Conservation (phyloP, 129 eudicot genomes). For the Scalesia atractyloides region DNA sequence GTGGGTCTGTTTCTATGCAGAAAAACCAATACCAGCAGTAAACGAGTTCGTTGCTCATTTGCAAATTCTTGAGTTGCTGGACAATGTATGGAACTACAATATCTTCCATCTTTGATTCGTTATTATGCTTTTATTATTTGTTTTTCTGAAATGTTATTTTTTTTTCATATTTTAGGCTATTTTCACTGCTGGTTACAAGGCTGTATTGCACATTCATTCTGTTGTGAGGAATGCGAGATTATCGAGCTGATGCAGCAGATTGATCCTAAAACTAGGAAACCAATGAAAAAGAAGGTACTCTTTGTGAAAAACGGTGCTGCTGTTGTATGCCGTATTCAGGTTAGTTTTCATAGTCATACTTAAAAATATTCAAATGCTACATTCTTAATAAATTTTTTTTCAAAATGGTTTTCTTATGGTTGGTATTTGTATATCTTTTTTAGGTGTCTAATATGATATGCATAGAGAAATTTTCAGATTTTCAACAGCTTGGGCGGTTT, state of each 20-base stretch:
- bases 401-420: not conserved
- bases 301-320: constrained; percentile 75
- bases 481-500: constrained; percentile 77
- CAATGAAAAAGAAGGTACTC: constrained; percentile 70
- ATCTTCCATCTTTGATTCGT: not conserved
- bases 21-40: constrained; percentile 65
- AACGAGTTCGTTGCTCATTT: constrained; percentile 81
- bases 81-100: constrained; percentile 52
- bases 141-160: not conserved
- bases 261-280: constrained; percentile 71
- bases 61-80: constrained; percentile 75
- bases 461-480: constrained; percentile 76
- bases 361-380: not conserved
- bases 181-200: constrained; percentile 94
- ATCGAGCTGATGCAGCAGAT: constrained; percentile 71
- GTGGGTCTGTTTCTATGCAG: constrained; percentile 47
- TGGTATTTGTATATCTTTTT: not conserved
- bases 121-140: not conserved
- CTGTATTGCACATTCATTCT: constrained; percentile 83
- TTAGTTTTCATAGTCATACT: constrained; percentile 15
- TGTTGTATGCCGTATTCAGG: constrained; percentile 84
- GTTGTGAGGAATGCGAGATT: constrained; percentile 93
- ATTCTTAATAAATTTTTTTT: not conserved
- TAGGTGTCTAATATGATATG: constrained; percentile 83
- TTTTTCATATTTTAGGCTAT: constrained; percentile 53